These are phyloP conservation scores for Macrophomina phaseolina DNA, from an alignment of 2,329 filamentous ascomycete species.

Conservation along the genomic window DNA sequence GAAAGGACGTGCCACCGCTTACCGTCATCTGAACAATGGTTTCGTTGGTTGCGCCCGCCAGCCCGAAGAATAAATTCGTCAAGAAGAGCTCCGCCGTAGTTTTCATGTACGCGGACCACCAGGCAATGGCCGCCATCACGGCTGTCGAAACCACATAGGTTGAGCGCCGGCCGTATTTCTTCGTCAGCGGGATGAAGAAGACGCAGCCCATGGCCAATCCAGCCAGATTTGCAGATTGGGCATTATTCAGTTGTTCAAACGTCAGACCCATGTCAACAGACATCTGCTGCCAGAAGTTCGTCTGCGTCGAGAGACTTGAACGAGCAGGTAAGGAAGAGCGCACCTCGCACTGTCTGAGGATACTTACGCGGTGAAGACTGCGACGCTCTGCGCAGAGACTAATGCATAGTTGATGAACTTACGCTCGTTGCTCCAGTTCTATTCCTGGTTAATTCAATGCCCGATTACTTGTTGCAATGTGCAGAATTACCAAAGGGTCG, in stretches of 20 bases:
- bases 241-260: slow-evolving; percentile 47
- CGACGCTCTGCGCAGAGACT: background rate
- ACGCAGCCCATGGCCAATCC: slow-evolving; percentile 50
- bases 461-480: background rate
- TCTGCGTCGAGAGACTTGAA: background rate
- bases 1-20: background rate
- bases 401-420: background rate
- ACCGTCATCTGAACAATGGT: slow-evolving; percentile 43
- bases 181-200: slow-evolving; percentile 53
- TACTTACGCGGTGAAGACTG: slow-evolving; percentile 3
- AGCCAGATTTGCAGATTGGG: slow-evolving; percentile 52
- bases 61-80: slow-evolving; percentile 51
- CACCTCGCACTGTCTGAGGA: background rate
- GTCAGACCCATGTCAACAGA: slow-evolving; percentile 35
- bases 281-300: slow-evolving; percentile 44
- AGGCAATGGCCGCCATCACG: slow-evolving; percentile 42
- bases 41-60: slow-evolving; percentile 52
- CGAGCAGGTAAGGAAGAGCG: background rate
- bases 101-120: slow-evolving; percentile 53
- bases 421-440: background rate
- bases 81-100: slow-evolving; percentile 52
- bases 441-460: background rate
- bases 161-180: slow-evolving; percentile 55
- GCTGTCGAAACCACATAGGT: slow-evolving; percentile 52
- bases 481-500: background rate